These are phyloP conservation scores for Ottelia alismoides DNA, from an alignment of 106 monocot species.

Conservation along the genomic window DNA sequence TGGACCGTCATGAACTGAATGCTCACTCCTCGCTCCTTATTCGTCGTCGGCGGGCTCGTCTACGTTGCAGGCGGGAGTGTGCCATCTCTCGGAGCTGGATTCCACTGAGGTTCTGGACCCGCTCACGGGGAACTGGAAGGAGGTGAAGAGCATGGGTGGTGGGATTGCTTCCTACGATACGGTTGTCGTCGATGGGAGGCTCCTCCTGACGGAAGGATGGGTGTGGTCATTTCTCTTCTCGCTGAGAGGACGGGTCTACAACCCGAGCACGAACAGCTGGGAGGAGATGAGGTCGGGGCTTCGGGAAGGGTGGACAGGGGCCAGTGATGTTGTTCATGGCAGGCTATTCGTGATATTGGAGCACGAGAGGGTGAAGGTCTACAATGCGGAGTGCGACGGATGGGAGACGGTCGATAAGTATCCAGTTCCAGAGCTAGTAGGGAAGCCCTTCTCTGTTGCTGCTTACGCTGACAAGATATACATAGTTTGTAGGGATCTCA, in stretches of 20 bases:
- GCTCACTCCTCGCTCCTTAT: constrained; percentile 57
- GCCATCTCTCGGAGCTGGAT: constrained; percentile 55
- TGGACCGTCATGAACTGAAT: constrained; percentile 57
- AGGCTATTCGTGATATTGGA: constrained; percentile 66
- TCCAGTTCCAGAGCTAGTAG: constrained; percentile 38
- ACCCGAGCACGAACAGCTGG: constrained; percentile 41
- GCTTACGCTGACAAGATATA: constrained; percentile 11
- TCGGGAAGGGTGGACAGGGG: constrained; percentile 85
- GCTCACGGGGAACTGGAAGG: constrained; percentile 29
- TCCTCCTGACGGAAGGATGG: constrained; percentile 83
- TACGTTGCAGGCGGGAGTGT: constrained; percentile 67
- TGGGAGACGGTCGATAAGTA: constrained; percentile 50
- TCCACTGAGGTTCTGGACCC: constrained; percentile 58
- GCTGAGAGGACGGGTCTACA: constrained; percentile 61
- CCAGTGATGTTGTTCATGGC: constrained; percentile 34
- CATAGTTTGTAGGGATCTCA: no score
- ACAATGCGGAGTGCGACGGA: constrained; percentile 36
- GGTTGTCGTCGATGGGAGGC: constrained; percentile 39
- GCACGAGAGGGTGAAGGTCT: constrained; percentile 58
- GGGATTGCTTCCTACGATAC: constrained; percentile 63
- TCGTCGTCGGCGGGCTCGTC: constrained; percentile 44
- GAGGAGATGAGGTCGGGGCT: constrained; percentile 50
- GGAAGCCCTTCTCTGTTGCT: constrained; percentile 41
- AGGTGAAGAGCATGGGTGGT: constrained; percentile 36
- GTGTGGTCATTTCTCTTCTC: constrained; percentile 75